Evolutionary conservation across 106 monocot species (phyloP).

Genomic region (Phalaenopsis aphrodite): DNA sequence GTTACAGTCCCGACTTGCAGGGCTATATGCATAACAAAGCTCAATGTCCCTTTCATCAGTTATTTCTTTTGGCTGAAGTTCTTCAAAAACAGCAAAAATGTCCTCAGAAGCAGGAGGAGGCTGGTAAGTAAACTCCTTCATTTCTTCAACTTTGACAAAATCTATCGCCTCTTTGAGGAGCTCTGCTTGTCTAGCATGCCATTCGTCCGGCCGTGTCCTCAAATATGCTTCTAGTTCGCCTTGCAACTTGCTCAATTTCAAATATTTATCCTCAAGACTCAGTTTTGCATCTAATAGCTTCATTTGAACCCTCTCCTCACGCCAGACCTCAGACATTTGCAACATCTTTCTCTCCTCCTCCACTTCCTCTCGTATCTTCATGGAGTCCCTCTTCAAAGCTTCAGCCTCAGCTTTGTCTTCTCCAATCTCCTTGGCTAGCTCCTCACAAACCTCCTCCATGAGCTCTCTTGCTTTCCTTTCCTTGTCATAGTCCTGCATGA

Average conservation of each 20-base stretch:
- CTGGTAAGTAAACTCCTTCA: slow-evolving; percentile 58
- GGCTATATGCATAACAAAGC: slow-evolving; percentile 45
- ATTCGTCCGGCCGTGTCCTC: slow-evolving; percentile 8
- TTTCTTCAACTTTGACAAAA: slow-evolving; percentile 40
- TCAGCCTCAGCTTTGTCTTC: slow-evolving; percentile 92
- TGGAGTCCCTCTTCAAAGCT: slow-evolving; percentile 43
- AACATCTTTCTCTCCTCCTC: slow-evolving; percentile 96
- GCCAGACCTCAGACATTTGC: slow-evolving; percentile 99
- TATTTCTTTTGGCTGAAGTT: slow-evolving; percentile 26
- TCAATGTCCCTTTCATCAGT: slow-evolving; percentile 52
- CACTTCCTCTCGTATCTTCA: slow-evolving; percentile 68
- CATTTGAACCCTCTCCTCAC: slow-evolving; percentile 98
- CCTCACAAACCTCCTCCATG: slow-evolving; percentile 88
- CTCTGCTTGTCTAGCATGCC: slow-evolving; percentile 43
- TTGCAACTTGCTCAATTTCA: slow-evolving; percentile 48
- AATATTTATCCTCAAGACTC: slow-evolving; percentile 72
- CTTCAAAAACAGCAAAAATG: slow-evolving; percentile 68
- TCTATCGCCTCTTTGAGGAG: slow-evolving; percentile 35
- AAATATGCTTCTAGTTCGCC: slow-evolving; percentile 56
- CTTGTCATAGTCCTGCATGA: slow-evolving; percentile 74
- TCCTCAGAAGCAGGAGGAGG: slow-evolving; percentile 71
- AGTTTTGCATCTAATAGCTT: slow-evolving; percentile 93
- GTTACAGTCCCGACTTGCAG: slow-evolving; percentile 30
- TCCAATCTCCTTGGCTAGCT: slow-evolving; percentile 86
- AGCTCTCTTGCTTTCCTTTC: slow-evolving; percentile 78